phyloP scores from a whole-genome alignment of 768 basidiomycete genomes.

The Russula olivacea region DNA sequence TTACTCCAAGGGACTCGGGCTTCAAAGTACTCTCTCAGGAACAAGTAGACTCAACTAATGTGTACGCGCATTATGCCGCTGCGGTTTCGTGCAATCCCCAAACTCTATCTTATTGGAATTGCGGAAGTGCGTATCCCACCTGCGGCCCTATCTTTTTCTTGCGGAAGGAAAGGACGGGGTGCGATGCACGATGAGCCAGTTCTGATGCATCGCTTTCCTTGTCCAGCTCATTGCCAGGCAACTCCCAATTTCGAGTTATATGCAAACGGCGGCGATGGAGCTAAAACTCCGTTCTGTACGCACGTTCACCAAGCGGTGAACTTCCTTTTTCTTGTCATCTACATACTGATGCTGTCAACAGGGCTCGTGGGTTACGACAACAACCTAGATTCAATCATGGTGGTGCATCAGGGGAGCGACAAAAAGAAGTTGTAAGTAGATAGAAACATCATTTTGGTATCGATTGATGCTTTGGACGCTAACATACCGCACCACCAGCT shows the following conservation, averaged over 20 bases:
- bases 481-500: not conserved
- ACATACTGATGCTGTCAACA: not conserved
- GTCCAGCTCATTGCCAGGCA: not conserved
- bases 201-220: not conserved
- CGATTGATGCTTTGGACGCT: not conserved
- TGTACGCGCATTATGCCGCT: not conserved
- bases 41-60: constrained; percentile 35
- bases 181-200: not conserved
- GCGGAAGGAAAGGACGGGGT: not conserved
- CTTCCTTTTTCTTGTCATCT: not conserved
- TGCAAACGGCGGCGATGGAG: not conserved
- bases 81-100: not conserved
- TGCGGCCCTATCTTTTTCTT: too few relatives aligned
- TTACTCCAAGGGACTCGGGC: not conserved
- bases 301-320: not conserved
- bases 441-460: too few relatives aligned
- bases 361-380: constrained; percentile 48
- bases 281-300: not conserved
- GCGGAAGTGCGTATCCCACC: not conserved
- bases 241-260: not conserved
- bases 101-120: not conserved
- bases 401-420: constrained; percentile 57
- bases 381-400: constrained; percentile 43
- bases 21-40: not conserved
- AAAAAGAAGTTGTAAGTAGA: not conserved